Evolutionary conservation across 805 yeast species (phyloP), one percentile per base, ranked within the genome.

Genomic region (Candida methanosorbosa): DNA sequence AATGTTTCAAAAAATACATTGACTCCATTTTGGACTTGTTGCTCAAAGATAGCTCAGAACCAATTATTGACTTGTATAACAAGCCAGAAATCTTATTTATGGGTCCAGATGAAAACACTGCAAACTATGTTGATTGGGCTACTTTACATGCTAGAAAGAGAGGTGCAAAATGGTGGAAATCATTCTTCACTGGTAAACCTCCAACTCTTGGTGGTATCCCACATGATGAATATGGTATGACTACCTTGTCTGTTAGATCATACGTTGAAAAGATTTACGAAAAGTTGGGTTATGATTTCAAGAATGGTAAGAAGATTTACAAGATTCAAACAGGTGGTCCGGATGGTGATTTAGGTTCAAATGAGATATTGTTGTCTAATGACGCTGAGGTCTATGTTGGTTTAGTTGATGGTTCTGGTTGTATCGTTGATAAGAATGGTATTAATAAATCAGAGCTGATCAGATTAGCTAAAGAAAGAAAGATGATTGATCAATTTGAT

Each of bases 31-130:
- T 90, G 46, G 98, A 90, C 58, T 68, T 90, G 44, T 68, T 88
- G 49, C 73, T 88, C 50, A 75, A 75, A 40, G 81, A 79, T 36
- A 87, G 90, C 30, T 79, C 85, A 64, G 94, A 82, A 50, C 66
- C 75, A 37, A 81, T 87, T 54, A 88, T 90, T 34, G 97, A 90
- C 56, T 66, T 84, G 38, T 80, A 85, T 56, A 75, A 76, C 38
- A 72, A 81, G 52, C 85, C 83, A 33, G 98, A 90, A 67, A 90
- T 92, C 49, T 66, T 92, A 48, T 90, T 85, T 60, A 81, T 90
- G 79, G 98, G 98, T 36, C 98, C 98, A n/a, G 98, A 90, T 64
- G 98, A 90, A 69, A 94, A 95, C 58, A 88, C 97, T 35, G 97
- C 98, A 16, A 81, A 81, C 18, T 80, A 83, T 52, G 95, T 87